Evolutionary conservation across 371 early-diverging fungal species (phyloP).

Genomic region (Lichtheimia ornata): DNA sequence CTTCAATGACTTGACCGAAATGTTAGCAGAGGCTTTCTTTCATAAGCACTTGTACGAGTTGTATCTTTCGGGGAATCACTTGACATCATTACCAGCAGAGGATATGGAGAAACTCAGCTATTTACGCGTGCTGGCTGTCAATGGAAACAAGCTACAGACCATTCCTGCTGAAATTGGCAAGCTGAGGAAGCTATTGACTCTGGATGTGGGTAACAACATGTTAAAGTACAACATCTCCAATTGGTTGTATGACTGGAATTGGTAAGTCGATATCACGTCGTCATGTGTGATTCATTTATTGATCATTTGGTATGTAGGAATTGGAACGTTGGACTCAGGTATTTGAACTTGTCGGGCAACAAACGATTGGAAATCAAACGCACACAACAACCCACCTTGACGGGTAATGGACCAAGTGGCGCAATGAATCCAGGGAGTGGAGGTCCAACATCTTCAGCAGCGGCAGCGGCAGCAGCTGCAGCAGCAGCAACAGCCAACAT

Average conservation of each 20-base stretch:
- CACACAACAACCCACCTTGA: slow-evolving; percentile 39
- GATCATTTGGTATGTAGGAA: slow-evolving; percentile 47
- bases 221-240: slow-evolving; percentile 92
- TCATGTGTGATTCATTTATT: background rate
- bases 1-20: slow-evolving; percentile 82
- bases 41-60: slow-evolving; percentile 67
- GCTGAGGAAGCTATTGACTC: slow-evolving; percentile 65
- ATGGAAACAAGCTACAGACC: slow-evolving; percentile 87
- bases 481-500: too few species aligned
- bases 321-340: slow-evolving; percentile 87
- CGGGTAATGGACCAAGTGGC: slow-evolving; percentile 14
- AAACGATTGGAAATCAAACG: slow-evolving; percentile 83
- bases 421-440: too few species aligned
- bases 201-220: slow-evolving; percentile 88
- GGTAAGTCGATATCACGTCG: slow-evolving; percentile 42
- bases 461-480: too few species aligned
- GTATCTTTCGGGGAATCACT: slow-evolving; percentile 83
- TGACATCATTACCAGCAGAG: slow-evolving; percentile 85
- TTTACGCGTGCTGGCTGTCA: slow-evolving; percentile 76
- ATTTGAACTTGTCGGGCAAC: slow-evolving; percentile 92
- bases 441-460: too few species aligned
- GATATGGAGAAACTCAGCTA: slow-evolving; percentile 77
- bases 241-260: slow-evolving; percentile 97
- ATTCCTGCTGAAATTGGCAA: slow-evolving; percentile 90
- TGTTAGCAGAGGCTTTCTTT: slow-evolving; percentile 57